A percentile compares a stretch with the other conserved stretches of the same genome.
These are phyloP conservation scores for Dryadomyces quercus-mongolicae DNA, from an alignment of 2,329 filamentous ascomycete genomes.

Conservation along the genomic window DNA sequence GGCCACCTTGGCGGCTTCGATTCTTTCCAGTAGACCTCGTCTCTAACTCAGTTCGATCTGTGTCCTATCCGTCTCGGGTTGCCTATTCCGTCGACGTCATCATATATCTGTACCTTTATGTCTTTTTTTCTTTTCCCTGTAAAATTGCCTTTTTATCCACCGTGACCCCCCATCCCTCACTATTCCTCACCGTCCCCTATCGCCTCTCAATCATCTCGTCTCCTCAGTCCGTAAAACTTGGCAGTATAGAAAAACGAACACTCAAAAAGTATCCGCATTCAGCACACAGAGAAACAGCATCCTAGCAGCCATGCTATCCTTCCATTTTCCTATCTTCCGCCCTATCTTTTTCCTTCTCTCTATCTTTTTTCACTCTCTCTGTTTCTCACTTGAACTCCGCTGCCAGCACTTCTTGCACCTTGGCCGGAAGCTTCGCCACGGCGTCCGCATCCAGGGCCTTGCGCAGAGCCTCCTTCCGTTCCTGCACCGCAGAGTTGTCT, in stretches of 20 bases:
- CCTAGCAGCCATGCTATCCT: background rate
- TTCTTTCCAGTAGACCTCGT: no score
- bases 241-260: no score
- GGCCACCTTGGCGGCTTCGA: background rate
- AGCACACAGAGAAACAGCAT: background rate
- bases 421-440: slow-evolving; percentile 46
- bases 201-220: no score
- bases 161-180: no score
- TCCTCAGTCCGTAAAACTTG: no score
- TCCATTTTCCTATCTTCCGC: background rate
- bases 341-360: slow-evolving; percentile 46
- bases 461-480: slow-evolving; percentile 61
- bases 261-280: no score
- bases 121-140: background rate
- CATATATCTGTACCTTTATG: background rate
- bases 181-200: no score
- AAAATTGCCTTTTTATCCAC: no score
- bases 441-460: slow-evolving; percentile 41
- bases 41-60: background rate
- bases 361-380: background rate
- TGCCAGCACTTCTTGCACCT: slow-evolving; percentile 58
- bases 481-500: slow-evolving; percentile 59
- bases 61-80: background rate
- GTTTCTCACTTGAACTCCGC: slow-evolving; percentile 41
- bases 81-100: background rate